Conservation (phyloP, 495 filamentous ascomycete species). For the Penicillium dipodomyicola region DNA sequence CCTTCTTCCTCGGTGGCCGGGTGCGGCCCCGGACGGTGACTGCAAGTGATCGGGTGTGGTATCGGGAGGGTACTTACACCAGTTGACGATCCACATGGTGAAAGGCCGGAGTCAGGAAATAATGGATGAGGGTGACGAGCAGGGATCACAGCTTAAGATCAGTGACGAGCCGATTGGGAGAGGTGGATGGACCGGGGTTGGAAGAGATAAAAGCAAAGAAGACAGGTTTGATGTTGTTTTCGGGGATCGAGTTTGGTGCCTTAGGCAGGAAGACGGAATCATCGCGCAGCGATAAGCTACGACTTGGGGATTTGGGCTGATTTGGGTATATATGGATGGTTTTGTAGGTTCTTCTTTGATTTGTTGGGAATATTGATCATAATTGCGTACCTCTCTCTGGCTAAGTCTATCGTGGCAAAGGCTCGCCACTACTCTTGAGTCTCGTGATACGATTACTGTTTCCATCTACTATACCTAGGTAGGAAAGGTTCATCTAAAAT, state of each 20-base stretch:
- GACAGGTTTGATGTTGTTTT: constrained; percentile 41
- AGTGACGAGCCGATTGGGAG: constrained; percentile 11
- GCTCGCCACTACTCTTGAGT: background rate
- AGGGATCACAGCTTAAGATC: constrained; percentile 10
- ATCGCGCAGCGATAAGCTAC: constrained; percentile 3
- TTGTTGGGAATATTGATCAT: background rate
- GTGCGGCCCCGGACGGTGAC: background rate
- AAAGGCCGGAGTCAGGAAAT: constrained; percentile 11
- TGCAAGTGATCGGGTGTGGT: constrained; percentile 14
- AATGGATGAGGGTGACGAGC: constrained; percentile 10
- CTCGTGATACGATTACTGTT: background rate
- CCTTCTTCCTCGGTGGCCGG: background rate
- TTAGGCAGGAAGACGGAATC: constrained; percentile 24
- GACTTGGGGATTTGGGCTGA: constrained; percentile 7
- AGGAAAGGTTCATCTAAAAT: background rate
- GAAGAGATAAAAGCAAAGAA: constrained; percentile 31
- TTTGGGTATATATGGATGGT: constrained; percentile 3
- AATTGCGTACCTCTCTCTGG: background rate
- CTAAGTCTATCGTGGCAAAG: background rate
- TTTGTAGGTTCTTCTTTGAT: background rate
- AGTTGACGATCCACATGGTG: constrained; percentile 94
- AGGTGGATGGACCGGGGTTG: constrained; percentile 20
- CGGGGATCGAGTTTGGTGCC: constrained; percentile 23
- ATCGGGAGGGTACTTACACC: constrained; percentile 65
- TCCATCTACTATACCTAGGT: background rate